These are phyloP conservation scores for Vitis amurensis DNA, from an alignment of 164 flowering plant species.

Conservation along the genomic window DNA sequence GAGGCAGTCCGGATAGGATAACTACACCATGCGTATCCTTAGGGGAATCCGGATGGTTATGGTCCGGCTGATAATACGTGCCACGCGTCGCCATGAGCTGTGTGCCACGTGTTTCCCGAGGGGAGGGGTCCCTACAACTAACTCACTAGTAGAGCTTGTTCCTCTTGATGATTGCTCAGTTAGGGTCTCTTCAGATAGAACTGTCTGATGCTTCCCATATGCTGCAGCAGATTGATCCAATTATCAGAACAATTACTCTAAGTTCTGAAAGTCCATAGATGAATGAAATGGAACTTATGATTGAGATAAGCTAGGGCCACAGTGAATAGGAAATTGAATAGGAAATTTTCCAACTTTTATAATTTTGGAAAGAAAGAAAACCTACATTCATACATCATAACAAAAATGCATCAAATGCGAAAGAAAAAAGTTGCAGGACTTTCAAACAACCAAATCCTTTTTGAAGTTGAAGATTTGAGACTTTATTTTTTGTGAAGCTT, in stretches of 20 bases:
- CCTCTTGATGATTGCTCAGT: constrained; percentile 17
- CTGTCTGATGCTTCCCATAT: constrained; percentile 55
- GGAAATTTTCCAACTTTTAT: not conserved
- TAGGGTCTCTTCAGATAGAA: constrained; percentile 30
- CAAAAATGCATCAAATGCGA: too few species aligned
- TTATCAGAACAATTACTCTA: not conserved
- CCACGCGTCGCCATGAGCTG: too few species aligned
- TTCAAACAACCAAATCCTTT: too few species aligned
- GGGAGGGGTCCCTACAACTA: too few species aligned
- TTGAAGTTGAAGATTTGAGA: too few species aligned
- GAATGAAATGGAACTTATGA: constrained; percentile 30
- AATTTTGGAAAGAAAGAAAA: too few species aligned
- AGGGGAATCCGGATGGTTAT: too few species aligned
- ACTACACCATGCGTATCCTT: too few species aligned
- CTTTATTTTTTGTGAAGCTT: not conserved
- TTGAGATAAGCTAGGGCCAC: constrained; percentile 47
- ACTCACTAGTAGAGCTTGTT: constrained; percentile 11
- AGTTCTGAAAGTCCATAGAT: not conserved
- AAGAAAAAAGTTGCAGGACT: not conserved
- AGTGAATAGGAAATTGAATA: constrained; percentile 42
- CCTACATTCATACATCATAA: too few species aligned
- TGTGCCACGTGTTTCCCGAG: too few species aligned
- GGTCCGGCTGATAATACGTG: too few species aligned
- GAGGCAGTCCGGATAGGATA: too few species aligned
- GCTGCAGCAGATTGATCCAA: constrained; percentile 30